Percentiles rank a stretch among this genome's conserved stretches.
These are phyloP conservation scores for Aristolochia californica DNA, from an alignment of 164 flowering plant genomes.

Conservation along the genomic window DNA sequence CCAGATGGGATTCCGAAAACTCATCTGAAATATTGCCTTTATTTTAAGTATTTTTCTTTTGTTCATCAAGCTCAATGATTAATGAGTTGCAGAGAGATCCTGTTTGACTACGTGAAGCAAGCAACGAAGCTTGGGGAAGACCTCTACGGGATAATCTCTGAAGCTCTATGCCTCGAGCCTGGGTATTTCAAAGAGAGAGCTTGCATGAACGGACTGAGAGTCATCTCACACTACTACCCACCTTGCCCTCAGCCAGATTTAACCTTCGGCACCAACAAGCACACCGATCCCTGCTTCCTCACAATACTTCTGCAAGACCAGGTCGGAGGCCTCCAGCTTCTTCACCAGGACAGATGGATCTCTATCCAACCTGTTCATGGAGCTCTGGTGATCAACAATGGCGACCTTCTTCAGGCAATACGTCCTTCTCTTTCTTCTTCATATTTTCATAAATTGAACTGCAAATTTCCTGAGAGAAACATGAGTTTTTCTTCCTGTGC, in stretches of 20 bases:
- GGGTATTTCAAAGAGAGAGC: constrained; percentile 15
- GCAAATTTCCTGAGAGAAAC: no score
- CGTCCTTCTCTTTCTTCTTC: no score
- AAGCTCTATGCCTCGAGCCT: constrained; percentile 18
- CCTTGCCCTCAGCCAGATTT: constrained; percentile 26
- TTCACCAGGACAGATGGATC: constrained; percentile 8
- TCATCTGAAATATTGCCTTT: no score
- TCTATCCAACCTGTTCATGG: constrained; percentile 9
- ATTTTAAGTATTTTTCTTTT: no score
- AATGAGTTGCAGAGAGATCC: constrained; percentile 11
- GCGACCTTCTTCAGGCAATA: constrained; percentile 17
- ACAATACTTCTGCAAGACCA: constrained; percentile 21
- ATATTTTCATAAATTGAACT: background rate
- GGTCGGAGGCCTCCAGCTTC: constrained; percentile 10
- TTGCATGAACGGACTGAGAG: constrained; percentile 9
- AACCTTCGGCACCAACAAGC: constrained; percentile 17
- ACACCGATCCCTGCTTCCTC: no score
- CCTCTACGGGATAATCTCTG: constrained; percentile 19
- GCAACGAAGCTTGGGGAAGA: constrained; percentile 11
- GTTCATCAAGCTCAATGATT: no score
- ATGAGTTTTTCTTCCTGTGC: background rate
- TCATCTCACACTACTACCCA: constrained; percentile 25
- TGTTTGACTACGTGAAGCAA: constrained; percentile 15
- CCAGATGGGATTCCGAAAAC: no score
- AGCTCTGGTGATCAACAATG: constrained; percentile 11